phyloP scores from a whole-genome alignment of 345 rosid species.

The Rubroshorea leprosula region DNA sequence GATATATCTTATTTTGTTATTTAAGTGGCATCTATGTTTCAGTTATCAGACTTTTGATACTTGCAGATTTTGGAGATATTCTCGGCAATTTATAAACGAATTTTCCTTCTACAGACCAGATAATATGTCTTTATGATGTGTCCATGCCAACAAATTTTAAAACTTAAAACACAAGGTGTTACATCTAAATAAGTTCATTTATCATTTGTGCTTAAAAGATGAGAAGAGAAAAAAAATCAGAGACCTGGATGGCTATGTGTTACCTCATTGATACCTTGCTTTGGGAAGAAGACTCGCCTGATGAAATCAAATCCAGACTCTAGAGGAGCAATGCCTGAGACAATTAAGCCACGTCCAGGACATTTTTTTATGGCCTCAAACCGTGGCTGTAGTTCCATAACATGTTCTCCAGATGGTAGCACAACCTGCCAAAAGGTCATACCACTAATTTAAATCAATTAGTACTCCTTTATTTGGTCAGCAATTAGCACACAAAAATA shows the following conservation, averaged over 20 bases:
- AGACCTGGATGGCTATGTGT: background rate
- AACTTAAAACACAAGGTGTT: background rate
- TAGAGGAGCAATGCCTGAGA: constrained; percentile 40
- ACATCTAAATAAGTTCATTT: background rate
- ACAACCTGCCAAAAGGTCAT: no score
- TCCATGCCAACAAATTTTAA: no score
- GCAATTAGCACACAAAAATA: no score
- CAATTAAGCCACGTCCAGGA: constrained; percentile 50
- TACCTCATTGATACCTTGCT: constrained; percentile 60
- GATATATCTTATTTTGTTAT: no score
- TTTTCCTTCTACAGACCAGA: no score
- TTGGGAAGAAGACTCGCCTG: constrained; percentile 64
- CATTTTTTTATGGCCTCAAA: constrained; percentile 41
- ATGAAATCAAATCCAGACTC: constrained; percentile 54
- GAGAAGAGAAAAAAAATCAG: background rate
- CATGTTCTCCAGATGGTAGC: constrained; percentile 53
- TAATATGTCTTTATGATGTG: no score
- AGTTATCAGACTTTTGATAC: no score
- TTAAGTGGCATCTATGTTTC: no score
- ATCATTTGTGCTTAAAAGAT: background rate
- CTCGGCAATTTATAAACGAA: no score
- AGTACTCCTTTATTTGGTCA: no score
- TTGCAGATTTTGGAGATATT: no score
- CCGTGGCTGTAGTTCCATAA: constrained; percentile 41
- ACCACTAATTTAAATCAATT: no score